Evolutionary conservation across 441 rosid species (phyloP), one percentile per base, ranked within the genome.

Genomic region (Biscutella laevigata): DNA sequence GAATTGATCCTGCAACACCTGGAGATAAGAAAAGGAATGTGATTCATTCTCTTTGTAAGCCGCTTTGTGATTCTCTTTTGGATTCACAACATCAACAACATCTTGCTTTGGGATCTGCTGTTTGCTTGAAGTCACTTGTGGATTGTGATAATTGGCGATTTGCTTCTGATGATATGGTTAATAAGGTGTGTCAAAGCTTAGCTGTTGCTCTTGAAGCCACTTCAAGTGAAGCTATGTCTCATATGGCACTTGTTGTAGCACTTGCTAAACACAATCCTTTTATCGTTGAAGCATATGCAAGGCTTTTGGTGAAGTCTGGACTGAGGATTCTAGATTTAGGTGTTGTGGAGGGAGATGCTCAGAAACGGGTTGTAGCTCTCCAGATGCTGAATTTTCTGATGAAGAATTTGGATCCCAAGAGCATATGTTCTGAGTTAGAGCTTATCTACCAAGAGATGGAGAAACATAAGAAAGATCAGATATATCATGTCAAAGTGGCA

Each of bases 321-420:
- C 30, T 88, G 63, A 74, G 81, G 45, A 79, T 88, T 59, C 44
- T 89, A 52, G 73, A 73, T 38, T 67, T 77, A 20, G 89, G 94
- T 25, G 77, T 76, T 53, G 47, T 54, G 0, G 97, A 91, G 57
- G 78, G 74, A 4, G 84, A 88, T 71, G 73, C 95, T 66, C 86
- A 94, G 70, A 90, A 86, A 65, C 64, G 95, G 44, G 69, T 81
- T 52, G 70, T 84, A 9, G 96, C 99, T 1, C 81, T 94, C 55
- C 98, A 90, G 65, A 90, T 94, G 99, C 79, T 94, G 41, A 87
- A 80, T 64, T 94, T 82, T 74, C 67, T 94, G 76, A 87, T 94
- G 98, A 94, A 83, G 75, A 79, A 78, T 57, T 49, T 94, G 71
- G 83, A 94, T 63, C 81, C 79, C 12, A 85, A 94, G 72, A 87